Base-by-base conservation (phyloP, 208 protist species). In the Acanthamoeba triangularis region DNA sequence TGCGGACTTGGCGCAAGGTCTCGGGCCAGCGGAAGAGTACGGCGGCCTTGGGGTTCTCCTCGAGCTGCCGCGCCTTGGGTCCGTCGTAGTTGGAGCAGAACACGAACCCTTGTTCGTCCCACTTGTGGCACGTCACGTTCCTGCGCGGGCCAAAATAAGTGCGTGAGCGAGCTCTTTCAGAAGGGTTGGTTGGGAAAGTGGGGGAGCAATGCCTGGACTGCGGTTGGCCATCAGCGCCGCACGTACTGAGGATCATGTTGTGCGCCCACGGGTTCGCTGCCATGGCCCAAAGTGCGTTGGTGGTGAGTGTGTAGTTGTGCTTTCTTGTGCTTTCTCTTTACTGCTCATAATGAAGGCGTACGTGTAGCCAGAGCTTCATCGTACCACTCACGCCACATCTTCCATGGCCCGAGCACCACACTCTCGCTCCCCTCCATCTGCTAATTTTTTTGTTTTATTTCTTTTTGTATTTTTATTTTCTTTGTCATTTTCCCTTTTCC, bases 1-100 rank as follows among this genome's bases (percentile, higher is more conserved):
- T 90, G 82, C 82, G 82, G n/a, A 90, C 82, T 61, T 90, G 82
- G 23, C 82, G 82, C 44, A 65, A 30, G 30, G 52, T 65, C 82
- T 28, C 44, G 49, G 44, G 35, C 82, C 82, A 90, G 28, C 82
- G 44, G 49, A 90, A 90, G 25, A 54, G 52, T 18, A 44, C 25
- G 30, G 82, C 35, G 28, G 52, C 82, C 52, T 63, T 90, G 80
- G 37, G 37, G 82, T 90, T 90, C 52, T 90, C 82, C 82, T 90
- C 52, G 11, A 90, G 14, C 49, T 90, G 82, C 18, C 47, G 82
- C 8, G 82, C 82, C 82, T 90, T 90, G 3, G 44, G 49, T 28
- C 82, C 82, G n/a, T 90, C 82, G 82, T 63, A 65, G 30, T 90
- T 90, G 82, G 82, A 65, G n/a, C 82, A 90, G 82, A 90, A 90